Base-by-base conservation (phyloP, 306 rosid genomes). In the Quercus aquifolioides region DNA sequence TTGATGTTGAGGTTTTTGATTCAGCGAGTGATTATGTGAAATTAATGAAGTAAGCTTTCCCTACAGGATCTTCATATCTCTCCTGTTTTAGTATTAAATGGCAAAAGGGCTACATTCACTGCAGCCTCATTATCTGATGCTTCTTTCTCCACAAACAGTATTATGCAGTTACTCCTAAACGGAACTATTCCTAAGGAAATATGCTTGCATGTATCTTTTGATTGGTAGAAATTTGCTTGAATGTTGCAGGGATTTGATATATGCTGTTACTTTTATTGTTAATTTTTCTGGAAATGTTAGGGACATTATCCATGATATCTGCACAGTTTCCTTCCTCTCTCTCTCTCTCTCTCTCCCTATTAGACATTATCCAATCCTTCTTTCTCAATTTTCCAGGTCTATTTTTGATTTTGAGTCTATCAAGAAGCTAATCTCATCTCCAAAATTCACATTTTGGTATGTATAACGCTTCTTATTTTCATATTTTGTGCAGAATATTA, bases 1-100 rank as follows among this genome's bases (percentile, higher is more conserved):
- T 96, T 88, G 92, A 92, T 51, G 97, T 93, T 73, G 99, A 93
- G 71, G 99, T 96, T 84, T 96, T 96, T 88, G 97, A 96, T 84
- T 86, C 96, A n/a, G 98, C 99, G 12, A 89, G 85, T 64, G 97
- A 96, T 76, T 96, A 96, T 81, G 89, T 96, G 79, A 91, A 91
- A 78, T 65, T 96, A 85, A 87, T 96, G 97, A 91, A 91, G 99
- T 95, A 88, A 81, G 94, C 70, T 73, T 79, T 72, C 70, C 18
- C 76, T 71, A 63, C 80, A 60, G 52, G 59, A 76, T 74, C 76
- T 67, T 28, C 55, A 55, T 80, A 31, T 54, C 49, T 81, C 69
- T 49, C 71, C 33, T 76, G 21, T 80, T 68, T 58, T 62, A 46
- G 33, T 75, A 19, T 10, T 81, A 69, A 52, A 25, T 69, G 69